Conservation (phyloP, 2,329 filamentous ascomycete species). For the Gaeumannomyces sp. region DNA sequence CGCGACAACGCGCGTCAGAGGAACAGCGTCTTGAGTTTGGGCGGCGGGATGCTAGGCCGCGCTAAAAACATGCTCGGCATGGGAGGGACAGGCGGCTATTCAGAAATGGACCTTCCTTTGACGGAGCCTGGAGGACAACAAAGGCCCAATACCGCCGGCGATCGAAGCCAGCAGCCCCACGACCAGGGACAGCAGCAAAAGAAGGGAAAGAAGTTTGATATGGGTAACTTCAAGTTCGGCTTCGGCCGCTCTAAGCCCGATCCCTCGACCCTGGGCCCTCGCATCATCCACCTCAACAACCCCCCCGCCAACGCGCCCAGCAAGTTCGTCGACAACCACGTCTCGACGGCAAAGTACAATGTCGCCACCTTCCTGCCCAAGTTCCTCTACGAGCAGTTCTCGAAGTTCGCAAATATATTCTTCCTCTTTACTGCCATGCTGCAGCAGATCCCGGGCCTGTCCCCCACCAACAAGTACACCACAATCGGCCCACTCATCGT, state of each 20-base stretch:
- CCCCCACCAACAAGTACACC: constrained; percentile 90
- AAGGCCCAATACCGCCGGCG: constrained; percentile 24
- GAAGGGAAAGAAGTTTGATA: constrained; percentile 54
- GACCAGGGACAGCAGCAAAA: constrained; percentile 29
- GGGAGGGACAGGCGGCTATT: constrained; percentile 67
- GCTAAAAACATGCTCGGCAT: constrained; percentile 90
- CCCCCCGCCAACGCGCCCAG: constrained; percentile 82
- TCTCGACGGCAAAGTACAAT: constrained; percentile 98
- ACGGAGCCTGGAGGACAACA: constrained; percentile 60
- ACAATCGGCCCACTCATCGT: constrained; percentile 91
- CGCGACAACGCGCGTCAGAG: constrained; percentile 61
- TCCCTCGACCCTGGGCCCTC: constrained; percentile 82
- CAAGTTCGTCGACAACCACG: constrained; percentile 93
- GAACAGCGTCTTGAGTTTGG: constrained; percentile 82
- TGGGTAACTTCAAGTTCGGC: constrained; percentile 84
- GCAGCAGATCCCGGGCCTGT: constrained; percentile 92
- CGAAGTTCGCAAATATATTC: constrained; percentile 98
- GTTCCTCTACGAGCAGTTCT: constrained; percentile 97
- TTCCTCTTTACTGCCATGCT: constrained; percentile 95
- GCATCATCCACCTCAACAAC: constrained; percentile 95
- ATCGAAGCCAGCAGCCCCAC: constrained; percentile 23
- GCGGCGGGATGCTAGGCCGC: constrained; percentile 78
- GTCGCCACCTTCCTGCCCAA: constrained; percentile 88
- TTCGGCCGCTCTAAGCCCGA: constrained; percentile 81
- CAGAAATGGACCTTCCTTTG: constrained; percentile 95